A percentile compares a stretch with the other conserved stretches of the same genome.
These are phyloP conservation scores for Zangia roseola DNA, from an alignment of 768 basidiomycete species.

Conservation along the genomic window DNA sequence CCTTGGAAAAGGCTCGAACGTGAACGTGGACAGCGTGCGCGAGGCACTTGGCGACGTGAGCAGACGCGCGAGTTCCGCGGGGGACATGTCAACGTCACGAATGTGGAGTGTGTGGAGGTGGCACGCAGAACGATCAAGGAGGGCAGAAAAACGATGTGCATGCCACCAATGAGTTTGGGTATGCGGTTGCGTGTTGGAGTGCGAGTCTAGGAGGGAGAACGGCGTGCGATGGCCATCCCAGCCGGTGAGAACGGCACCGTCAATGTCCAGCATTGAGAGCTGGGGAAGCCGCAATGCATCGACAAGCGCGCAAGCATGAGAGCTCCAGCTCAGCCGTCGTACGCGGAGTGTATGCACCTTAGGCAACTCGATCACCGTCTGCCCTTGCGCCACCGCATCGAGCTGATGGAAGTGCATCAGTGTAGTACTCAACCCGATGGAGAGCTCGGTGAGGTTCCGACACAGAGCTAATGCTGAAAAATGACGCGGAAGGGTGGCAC, in stretches of 20 bases:
- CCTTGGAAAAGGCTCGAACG: slow-evolving; percentile 25
- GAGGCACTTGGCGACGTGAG: slow-evolving; percentile 18
- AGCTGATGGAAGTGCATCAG: slow-evolving; percentile 11
- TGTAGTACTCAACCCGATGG: slow-evolving; percentile 19
- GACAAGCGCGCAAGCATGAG: slow-evolving; percentile 17
- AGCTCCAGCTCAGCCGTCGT: slow-evolving; percentile 19
- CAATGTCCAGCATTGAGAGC: slow-evolving; percentile 20
- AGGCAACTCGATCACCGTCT: slow-evolving; percentile 15
- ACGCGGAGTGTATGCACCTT: slow-evolving; percentile 21
- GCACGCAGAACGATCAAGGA: slow-evolving; percentile 22
- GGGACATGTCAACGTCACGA: slow-evolving; percentile 23
- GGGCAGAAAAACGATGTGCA: slow-evolving; percentile 19
- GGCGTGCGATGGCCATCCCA: slow-evolving; percentile 11
- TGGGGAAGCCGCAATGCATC: slow-evolving; percentile 22
- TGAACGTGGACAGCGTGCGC: slow-evolving; percentile 18
- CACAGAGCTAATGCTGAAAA: slow-evolving; percentile 16
- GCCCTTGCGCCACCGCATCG: slow-evolving; percentile 4
- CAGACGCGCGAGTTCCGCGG: slow-evolving; percentile 16
- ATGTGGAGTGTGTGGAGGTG: slow-evolving; percentile 19
- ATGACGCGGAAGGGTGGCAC: slow-evolving; percentile 19
- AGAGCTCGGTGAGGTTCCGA: slow-evolving; percentile 21
- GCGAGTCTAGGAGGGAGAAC: slow-evolving; percentile 12
- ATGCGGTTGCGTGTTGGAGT: neutral
- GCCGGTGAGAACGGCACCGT: slow-evolving; percentile 17
- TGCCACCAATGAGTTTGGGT: slow-evolving; percentile 20